phyloP scores from a whole-genome alignment of 176 grass and related monocot species.

The Aegilops umbellulata region DNA sequence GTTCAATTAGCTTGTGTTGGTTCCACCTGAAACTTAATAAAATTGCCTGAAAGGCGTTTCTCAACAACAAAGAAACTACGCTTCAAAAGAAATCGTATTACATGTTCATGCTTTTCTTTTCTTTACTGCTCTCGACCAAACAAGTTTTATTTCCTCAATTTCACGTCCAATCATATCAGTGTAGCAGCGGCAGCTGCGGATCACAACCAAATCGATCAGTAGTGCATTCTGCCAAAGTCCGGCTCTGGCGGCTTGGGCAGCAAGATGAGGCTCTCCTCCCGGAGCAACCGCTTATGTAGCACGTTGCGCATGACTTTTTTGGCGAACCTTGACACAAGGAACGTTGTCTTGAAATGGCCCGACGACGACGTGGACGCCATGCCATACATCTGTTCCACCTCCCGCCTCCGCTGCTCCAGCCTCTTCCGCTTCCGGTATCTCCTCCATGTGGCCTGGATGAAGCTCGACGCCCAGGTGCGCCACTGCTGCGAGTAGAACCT shows the following conservation, averaged over 20 bases:
- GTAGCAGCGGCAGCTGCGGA: neutral
- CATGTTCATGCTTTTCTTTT: too few relatives aligned
- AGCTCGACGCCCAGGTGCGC: constrained; percentile 67
- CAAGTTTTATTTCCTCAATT: too few relatives aligned
- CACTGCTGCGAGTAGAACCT: constrained; percentile 87
- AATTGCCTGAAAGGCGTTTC: too few relatives aligned
- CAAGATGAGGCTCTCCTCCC: constrained; percentile 28
- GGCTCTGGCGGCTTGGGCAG: constrained; percentile 61
- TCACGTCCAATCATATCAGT: too few relatives aligned
- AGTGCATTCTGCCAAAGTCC: constrained; percentile 46
- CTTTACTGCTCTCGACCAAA: too few relatives aligned
- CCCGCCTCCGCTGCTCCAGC: constrained; percentile 36
- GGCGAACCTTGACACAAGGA: constrained; percentile 62
- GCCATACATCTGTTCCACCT: constrained; percentile 32
- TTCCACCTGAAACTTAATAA: too few relatives aligned
- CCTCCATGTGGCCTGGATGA: constrained; percentile 73
- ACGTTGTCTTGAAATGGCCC: constrained; percentile 32
- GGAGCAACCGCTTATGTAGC: constrained; percentile 27
- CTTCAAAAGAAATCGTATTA: too few relatives aligned
- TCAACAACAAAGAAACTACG: too few relatives aligned
- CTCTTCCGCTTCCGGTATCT: constrained; percentile 45
- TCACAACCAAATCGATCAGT: neutral
- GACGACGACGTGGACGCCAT: neutral
- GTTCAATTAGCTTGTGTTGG: too few relatives aligned
- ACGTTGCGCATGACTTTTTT: constrained; percentile 60